Evolutionary conservation across 306 rosid genomes (phyloP).

Genomic region (Fagus crenata): DNA sequence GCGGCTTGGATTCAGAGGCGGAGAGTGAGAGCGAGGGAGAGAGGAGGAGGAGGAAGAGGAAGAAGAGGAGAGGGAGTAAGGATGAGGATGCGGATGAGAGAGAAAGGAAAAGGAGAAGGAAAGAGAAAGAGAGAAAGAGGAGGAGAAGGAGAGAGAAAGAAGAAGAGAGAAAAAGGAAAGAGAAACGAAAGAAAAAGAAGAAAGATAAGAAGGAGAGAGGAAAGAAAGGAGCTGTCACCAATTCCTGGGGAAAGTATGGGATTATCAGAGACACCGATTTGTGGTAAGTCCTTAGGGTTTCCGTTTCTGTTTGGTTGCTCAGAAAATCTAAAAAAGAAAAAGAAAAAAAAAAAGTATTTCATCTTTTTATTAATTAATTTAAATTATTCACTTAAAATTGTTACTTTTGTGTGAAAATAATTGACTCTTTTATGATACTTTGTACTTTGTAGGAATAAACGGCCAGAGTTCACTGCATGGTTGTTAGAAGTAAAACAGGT

Average conservation of each 20-base stretch:
- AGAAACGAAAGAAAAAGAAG: constrained; percentile 47
- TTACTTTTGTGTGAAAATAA: background rate
- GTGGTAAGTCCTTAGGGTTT: constrained; percentile 55
- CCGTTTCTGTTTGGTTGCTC: constrained; percentile 21
- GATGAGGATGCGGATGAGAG: constrained; percentile 26
- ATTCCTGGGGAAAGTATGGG: constrained; percentile 89
- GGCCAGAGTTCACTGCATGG: constrained; percentile 99
- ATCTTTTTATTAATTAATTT: background rate
- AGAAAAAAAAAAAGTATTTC: too few relatives aligned
- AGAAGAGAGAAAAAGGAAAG: constrained; percentile 36
- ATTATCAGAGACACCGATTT: constrained; percentile 92
- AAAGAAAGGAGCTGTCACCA: constrained; percentile 82
- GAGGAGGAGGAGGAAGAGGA: constrained; percentile 49
- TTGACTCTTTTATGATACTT: constrained; percentile 14
- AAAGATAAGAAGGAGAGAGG: constrained; percentile 74
- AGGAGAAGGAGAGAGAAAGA: constrained; percentile 37
- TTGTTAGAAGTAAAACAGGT: constrained; percentile 91
- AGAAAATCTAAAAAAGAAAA: background rate
- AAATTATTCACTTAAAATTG: background rate
- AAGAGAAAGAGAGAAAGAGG: constrained; percentile 37
- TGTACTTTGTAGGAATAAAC: constrained; percentile 68
- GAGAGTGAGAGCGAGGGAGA: constrained; percentile 48
- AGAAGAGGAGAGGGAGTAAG: constrained; percentile 17
- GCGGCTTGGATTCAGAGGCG: constrained; percentile 34
- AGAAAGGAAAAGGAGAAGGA: constrained; percentile 25